Conservation (phyloP, 108 stramenopile species). For the Mediolabrus comicus region DNA sequence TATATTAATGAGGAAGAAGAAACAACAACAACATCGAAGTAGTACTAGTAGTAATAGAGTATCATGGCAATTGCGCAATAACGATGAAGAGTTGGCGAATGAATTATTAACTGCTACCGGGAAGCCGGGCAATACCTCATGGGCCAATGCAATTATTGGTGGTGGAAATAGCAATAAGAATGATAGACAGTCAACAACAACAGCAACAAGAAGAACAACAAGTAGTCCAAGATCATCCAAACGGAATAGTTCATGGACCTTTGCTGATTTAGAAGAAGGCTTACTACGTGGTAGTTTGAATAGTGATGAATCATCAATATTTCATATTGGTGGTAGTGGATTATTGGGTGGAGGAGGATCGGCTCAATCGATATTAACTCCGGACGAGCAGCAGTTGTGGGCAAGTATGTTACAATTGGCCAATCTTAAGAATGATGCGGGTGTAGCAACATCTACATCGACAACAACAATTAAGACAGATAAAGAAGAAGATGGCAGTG, state of each 20-base stretch:
- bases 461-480: too few relatives aligned
- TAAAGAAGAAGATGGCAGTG: not conserved
- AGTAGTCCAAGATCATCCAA: too few relatives aligned
- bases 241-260: not conserved
- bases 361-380: not conserved
- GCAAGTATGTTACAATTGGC: not conserved
- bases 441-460: not conserved
- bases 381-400: not conserved
- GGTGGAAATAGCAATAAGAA: not conserved
- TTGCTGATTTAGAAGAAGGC: not conserved
- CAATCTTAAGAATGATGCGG: not conserved
- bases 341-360: not conserved
- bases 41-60: too few relatives aligned
- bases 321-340: too few relatives aligned
- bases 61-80: not conserved
- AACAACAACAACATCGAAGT: too few relatives aligned
- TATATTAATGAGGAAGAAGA: not conserved
- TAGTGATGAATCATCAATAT: too few relatives aligned
- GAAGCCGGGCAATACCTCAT: too few relatives aligned
- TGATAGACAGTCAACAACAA: too few relatives aligned
- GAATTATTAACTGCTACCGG: not conserved
- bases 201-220: too few relatives aligned
- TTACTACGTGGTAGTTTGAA: not conserved
- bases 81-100: not conserved
- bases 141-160: not conserved